These are phyloP conservation scores for Scutellaria minor DNA, from an alignment of 257 asterid species.

Conservation along the genomic window DNA sequence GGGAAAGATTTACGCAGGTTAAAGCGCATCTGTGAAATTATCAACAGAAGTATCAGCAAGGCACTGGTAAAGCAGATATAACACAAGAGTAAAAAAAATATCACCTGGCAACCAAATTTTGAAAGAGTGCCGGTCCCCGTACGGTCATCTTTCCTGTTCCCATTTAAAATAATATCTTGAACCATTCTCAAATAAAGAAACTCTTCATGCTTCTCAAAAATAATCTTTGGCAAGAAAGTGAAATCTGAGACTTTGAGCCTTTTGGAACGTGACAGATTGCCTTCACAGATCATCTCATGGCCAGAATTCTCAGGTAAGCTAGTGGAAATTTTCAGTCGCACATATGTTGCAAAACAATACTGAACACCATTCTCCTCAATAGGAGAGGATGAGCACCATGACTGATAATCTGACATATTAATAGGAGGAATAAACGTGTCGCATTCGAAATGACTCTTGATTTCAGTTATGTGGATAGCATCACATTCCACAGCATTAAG, in stretches of 20 bases:
- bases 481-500: constrained; percentile 83
- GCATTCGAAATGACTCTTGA: constrained; percentile 64
- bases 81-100: neutral
- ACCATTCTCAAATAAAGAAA: constrained; percentile 74
- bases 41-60: constrained; percentile 29
- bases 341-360: constrained; percentile 72
- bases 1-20: constrained; percentile 94
- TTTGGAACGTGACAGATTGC: constrained; percentile 39
- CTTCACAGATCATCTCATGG: constrained; percentile 32
- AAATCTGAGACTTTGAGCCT: constrained; percentile 51
- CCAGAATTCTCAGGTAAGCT: constrained; percentile 22
- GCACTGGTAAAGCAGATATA: constrained; percentile 14
- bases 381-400: constrained; percentile 85
- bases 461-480: constrained; percentile 88
- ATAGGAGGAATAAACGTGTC: constrained; percentile 87
- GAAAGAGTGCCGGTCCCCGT: constrained; percentile 96
- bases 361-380: constrained; percentile 62
- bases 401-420: constrained; percentile 71
- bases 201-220: constrained; percentile 89
- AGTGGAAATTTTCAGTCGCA: constrained; percentile 52
- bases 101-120: constrained; percentile 94
- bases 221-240: constrained; percentile 71
- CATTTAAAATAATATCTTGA: constrained; percentile 79
- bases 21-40: constrained; percentile 73
- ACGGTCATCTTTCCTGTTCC: constrained; percentile 78